phyloP scores from a whole-genome alignment of 257 asterid genomes.

The Schizonepeta tenuifolia region DNA sequence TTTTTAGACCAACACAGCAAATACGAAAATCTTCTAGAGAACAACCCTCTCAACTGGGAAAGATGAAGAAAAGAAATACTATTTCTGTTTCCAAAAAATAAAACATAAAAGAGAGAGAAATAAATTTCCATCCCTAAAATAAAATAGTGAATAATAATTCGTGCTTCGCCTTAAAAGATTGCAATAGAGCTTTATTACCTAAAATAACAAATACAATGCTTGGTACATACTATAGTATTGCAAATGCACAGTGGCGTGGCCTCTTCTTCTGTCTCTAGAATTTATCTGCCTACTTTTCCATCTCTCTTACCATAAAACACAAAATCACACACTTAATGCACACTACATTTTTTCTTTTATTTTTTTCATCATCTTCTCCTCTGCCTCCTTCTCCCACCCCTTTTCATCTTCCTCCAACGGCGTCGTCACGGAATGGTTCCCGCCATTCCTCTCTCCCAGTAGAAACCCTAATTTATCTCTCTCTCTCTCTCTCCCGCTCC shows the following conservation, averaged over 20 bases:
- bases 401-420: slow-evolving; percentile 24
- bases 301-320: slow-evolving; percentile 28
- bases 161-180: too few species aligned
- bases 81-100: too few species aligned
- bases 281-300: slow-evolving; percentile 23
- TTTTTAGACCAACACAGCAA: slow-evolving; percentile 21
- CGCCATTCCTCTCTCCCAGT: slow-evolving; percentile 40
- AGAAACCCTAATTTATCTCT: slow-evolving; percentile 50
- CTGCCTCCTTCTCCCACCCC: slow-evolving; percentile 12
- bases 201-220: too few species aligned
- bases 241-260: neutral
- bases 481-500: slow-evolving; percentile 29
- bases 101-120: too few species aligned
- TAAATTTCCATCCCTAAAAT: too few species aligned
- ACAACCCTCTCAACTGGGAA: too few species aligned
- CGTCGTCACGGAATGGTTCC: slow-evolving; percentile 44
- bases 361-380: neutral
- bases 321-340: slow-evolving; percentile 22
- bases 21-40: too few species aligned
- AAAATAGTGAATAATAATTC: too few species aligned
- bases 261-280: slow-evolving; percentile 13
- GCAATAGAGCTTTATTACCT: too few species aligned
- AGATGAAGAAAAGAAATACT: too few species aligned
- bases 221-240: too few species aligned
- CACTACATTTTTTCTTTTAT: neutral